Conservation (phyloP, 108 stramenopile genomes). For the Skeletonema potamos region DNA sequence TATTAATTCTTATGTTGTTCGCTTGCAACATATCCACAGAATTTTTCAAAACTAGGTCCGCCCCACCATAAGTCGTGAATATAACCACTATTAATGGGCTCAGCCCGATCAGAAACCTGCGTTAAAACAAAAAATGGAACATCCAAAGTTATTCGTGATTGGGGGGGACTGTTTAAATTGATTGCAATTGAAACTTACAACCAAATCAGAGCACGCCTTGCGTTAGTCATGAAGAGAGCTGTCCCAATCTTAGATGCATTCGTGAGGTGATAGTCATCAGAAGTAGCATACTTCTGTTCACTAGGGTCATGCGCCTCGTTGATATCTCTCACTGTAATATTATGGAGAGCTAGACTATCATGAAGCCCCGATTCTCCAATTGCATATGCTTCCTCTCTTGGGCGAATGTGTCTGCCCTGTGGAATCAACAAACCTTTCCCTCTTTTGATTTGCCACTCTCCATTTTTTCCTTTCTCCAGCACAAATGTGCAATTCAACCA, state of each 20-base stretch:
- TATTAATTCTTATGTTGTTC: slow-evolving; percentile 52
- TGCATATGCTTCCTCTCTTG: slow-evolving; percentile 9
- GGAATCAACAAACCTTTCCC: slow-evolving; percentile 29
- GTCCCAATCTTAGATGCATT: slow-evolving; percentile 87
- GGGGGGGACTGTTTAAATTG: background rate
- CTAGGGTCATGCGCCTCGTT: background rate
- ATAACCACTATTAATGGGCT: slow-evolving; percentile 34
- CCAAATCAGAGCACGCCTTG: slow-evolving; percentile 61
- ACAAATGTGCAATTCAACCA: slow-evolving; percentile 68
- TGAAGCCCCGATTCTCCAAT: slow-evolving; percentile 15
- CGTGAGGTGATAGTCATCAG: slow-evolving; percentile 58
- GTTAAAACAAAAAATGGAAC: background rate
- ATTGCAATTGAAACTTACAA: slow-evolving; percentile 40
- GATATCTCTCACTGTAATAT: background rate
- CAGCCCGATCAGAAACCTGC: slow-evolving; percentile 54
- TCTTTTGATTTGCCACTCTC: slow-evolving; percentile 38
- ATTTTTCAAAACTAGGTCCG: slow-evolving; percentile 37
- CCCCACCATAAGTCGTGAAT: slow-evolving; percentile 8
- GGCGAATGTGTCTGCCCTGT: slow-evolving; percentile 26
- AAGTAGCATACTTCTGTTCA: slow-evolving; percentile 18
- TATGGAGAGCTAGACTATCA: background rate
- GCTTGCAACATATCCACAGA: slow-evolving; percentile 64
- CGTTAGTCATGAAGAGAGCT: slow-evolving; percentile 74
- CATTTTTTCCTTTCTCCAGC: slow-evolving; percentile 26
- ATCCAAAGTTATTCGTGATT: background rate